Conservation (phyloP, 2,329 filamentous ascomycete genomes). For the Thielaviopsis punctulata region DNA sequence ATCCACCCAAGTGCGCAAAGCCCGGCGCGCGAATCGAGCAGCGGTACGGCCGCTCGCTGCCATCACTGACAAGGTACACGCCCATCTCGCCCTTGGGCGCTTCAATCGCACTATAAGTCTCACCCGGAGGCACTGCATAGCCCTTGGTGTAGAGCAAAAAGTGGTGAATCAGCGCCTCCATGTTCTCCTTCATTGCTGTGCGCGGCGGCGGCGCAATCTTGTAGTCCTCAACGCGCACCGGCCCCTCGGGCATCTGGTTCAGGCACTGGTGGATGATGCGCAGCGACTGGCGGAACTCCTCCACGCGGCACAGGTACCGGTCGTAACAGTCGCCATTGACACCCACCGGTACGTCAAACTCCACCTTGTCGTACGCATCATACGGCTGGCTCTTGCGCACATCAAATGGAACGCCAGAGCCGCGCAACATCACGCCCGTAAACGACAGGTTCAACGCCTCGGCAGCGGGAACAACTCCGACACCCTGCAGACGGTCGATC, state of each 20-base stretch:
- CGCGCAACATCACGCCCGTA: constrained; percentile 92
- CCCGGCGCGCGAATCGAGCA: constrained; percentile 95
- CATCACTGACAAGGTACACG: constrained; percentile 90
- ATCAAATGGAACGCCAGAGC: constrained; percentile 91
- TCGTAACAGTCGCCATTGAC: constrained; percentile 98
- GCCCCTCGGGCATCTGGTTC: constrained; percentile 95
- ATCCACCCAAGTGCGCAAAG: constrained; percentile 85
- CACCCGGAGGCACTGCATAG: constrained; percentile 87
- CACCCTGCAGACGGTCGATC: constrained; percentile 79
- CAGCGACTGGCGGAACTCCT: constrained; percentile 96
- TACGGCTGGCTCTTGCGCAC: constrained; percentile 94
- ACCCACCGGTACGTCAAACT: constrained; percentile 94
- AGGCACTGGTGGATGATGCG: constrained; percentile 97
- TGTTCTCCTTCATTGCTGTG: constrained; percentile 99
- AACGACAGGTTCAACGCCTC: constrained; percentile 97
- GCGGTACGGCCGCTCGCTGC: constrained; percentile 87
- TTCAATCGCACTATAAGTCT: constrained; percentile 96
- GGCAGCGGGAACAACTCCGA: constrained; percentile 78
- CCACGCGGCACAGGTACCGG: constrained; percentile 97
- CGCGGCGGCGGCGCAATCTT: constrained; percentile 94
- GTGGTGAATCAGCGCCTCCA: constrained; percentile 98
- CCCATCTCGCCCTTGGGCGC: constrained; percentile 99
- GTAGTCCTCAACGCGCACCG: constrained; percentile 93
- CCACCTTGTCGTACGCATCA: constrained; percentile 92
- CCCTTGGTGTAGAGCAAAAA: constrained; percentile 98